phyloP scores from a whole-genome alignment of 2,329 filamentous ascomycete genomes.

The Dryadomyces sulphureus region DNA sequence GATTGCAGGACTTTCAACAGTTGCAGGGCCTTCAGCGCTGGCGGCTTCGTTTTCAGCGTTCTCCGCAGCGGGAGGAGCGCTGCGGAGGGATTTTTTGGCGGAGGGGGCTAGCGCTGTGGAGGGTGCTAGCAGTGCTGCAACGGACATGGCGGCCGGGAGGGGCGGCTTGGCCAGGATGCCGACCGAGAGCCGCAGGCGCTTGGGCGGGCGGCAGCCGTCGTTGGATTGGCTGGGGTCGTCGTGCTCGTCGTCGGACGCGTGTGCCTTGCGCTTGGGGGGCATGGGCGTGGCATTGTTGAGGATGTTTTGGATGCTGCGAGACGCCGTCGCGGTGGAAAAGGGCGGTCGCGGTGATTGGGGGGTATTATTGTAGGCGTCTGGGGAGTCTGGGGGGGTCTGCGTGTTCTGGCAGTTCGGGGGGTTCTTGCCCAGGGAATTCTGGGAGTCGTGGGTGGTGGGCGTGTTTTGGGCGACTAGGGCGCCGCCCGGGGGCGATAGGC shows the following conservation, averaged over 20 bases:
- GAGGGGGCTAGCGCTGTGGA: not conserved
- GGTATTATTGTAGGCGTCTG: not conserved
- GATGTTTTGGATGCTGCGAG: conserved; percentile 9
- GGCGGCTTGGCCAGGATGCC: not conserved
- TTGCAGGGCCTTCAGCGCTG: not conserved
- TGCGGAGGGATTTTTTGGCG: conserved; percentile 1
- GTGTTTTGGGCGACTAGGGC: no score
- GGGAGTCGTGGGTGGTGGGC: no score
- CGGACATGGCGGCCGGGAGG: not conserved
- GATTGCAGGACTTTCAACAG: not conserved
- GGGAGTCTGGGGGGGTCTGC: not conserved
- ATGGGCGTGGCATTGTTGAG: conserved; percentile 8
- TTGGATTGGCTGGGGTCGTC: not conserved
- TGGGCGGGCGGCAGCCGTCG: conserved; percentile 19
- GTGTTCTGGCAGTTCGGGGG: not conserved
- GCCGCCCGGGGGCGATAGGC: no score
- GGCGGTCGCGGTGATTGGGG: not conserved
- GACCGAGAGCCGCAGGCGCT: conserved; percentile 34
- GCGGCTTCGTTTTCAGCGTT: not conserved
- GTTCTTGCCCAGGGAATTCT: no score
- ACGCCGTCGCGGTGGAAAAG: conserved; percentile 5
- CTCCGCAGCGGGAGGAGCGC: not conserved
- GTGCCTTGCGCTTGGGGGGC: conserved; percentile 9
- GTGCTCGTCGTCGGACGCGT: not conserved
- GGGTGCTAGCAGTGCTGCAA: not conserved